Evolutionary conservation across 2,329 filamentous ascomycete species (phyloP).

Genomic region (Fusarium falciforme): DNA sequence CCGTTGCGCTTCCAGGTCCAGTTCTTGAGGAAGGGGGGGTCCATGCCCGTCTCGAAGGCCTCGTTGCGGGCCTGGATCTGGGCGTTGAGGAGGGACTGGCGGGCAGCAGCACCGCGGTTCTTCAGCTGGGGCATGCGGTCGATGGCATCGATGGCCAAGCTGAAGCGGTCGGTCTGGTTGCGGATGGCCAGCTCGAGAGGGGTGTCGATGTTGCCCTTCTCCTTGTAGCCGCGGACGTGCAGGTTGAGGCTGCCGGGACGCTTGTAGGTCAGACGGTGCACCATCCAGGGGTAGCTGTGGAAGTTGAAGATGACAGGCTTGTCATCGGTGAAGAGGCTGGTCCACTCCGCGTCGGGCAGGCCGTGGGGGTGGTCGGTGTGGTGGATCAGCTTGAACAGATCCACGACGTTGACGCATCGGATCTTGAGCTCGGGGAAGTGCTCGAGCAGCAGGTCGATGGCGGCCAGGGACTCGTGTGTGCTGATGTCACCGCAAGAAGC

Average conservation of each 20-base stretch:
- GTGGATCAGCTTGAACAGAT: constrained; percentile 83
- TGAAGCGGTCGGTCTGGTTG: constrained; percentile 82
- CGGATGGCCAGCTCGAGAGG: constrained; percentile 82
- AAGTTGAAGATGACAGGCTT: constrained; percentile 85
- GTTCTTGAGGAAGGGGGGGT: constrained; percentile 72
- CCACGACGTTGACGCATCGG: constrained; percentile 83
- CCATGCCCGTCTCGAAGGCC: constrained; percentile 77
- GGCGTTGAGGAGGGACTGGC: constrained; percentile 72
- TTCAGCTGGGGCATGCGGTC: constrained; percentile 72
- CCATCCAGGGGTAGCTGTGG: constrained; percentile 84
- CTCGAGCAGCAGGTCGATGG: constrained; percentile 78
- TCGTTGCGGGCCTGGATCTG: constrained; percentile 73
- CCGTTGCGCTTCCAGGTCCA: constrained; percentile 72
- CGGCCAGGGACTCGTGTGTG: constrained; percentile 79
- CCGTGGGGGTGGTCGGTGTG: constrained; percentile 79
- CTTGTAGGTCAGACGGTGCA: constrained; percentile 82
- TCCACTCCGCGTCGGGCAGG: constrained; percentile 73
- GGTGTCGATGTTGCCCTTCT: constrained; percentile 88
- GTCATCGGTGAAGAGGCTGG: constrained; percentile 76
- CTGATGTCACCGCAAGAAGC: constrained; percentile 80
- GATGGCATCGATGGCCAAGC: constrained; percentile 80
- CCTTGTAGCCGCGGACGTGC: constrained; percentile 81
- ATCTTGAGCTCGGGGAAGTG: constrained; percentile 79
- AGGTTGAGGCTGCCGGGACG: constrained; percentile 75
- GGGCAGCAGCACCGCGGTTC: constrained; percentile 70